phyloP scores from a whole-genome alignment of 495 filamentous ascomycete species.

The Tuber melanosporum region DNA sequence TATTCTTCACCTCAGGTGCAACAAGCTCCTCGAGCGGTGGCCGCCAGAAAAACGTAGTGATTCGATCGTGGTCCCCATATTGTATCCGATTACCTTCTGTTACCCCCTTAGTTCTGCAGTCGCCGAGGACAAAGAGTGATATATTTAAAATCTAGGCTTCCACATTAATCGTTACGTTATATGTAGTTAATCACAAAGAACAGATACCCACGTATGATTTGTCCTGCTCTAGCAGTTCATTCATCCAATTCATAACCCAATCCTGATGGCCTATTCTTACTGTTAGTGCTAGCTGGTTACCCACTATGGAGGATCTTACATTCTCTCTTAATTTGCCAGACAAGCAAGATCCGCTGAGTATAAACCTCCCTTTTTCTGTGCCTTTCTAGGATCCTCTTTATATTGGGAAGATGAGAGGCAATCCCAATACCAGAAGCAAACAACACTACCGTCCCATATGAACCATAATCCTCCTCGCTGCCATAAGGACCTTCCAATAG shows the following conservation, averaged over 20 bases:
- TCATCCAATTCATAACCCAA: slow-evolving; percentile 34
- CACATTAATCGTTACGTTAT: slow-evolving; percentile 3
- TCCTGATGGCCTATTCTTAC: slow-evolving; percentile 21
- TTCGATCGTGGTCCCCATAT: slow-evolving; percentile 13
- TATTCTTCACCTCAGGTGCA: slow-evolving; percentile 9
- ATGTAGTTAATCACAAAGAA: neutral
- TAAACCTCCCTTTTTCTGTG: slow-evolving; percentile 37
- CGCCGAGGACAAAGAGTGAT: slow-evolving; percentile 11
- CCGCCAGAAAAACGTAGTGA: too few relatives aligned
- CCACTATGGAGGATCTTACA: slow-evolving; percentile 26
- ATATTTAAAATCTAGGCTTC: slow-evolving; percentile 30
- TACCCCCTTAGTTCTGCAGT: too few relatives aligned
- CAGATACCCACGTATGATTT: slow-evolving; percentile 23
- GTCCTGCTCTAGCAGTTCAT: slow-evolving; percentile 32
- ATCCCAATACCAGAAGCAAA: slow-evolving; percentile 45
- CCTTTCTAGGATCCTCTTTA: slow-evolving; percentile 43
- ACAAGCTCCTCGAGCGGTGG: slow-evolving; percentile 11
- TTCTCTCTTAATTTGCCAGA: slow-evolving; percentile 42
- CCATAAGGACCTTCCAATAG: slow-evolving; percentile 46
- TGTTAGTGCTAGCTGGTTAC: slow-evolving; percentile 4
- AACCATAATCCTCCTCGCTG: slow-evolving; percentile 35
- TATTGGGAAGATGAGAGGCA: slow-evolving; percentile 43
- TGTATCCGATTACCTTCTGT: slow-evolving; percentile 1
- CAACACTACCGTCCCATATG: slow-evolving; percentile 44
- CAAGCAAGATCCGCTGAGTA: slow-evolving; percentile 41